Percentiles rank a stretch among this genome's conserved stretches.
phyloP scores from a whole-genome alignment of 2,329 filamentous ascomycete genomes.

The Trichoderma citrinoviride region DNA sequence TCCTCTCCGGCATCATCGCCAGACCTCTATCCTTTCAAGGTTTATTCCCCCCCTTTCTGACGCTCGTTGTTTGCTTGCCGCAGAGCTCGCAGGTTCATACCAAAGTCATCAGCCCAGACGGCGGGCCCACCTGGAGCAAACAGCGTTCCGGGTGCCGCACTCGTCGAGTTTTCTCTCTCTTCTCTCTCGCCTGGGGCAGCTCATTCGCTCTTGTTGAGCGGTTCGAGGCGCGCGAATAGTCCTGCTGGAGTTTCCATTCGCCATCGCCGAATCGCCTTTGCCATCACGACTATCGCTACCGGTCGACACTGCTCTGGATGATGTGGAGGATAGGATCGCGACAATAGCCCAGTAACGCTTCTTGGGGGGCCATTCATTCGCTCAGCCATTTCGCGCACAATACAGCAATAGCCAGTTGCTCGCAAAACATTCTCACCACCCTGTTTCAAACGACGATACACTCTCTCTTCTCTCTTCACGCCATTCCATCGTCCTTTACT shows the following conservation, averaged over 20 bases:
- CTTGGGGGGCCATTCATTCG: conserved; percentile 12
- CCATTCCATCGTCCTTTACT: neutral
- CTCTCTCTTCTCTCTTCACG: neutral
- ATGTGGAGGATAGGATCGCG: conserved; percentile 14
- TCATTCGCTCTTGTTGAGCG: neutral
- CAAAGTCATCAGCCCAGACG: conserved; percentile 10
- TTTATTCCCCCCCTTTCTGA: neutral
- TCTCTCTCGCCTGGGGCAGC: neutral
- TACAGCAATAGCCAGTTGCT: neutral
- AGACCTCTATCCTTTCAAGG: neutral
- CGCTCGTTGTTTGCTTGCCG: conserved; percentile 8
- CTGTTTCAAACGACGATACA: neutral
- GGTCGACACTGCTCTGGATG: neutral
- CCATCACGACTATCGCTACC: neutral
- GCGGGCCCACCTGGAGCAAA: conserved; percentile 19
- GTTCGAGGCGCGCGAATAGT: neutral
- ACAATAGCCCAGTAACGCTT: conserved; percentile 2
- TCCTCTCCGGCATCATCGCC: conserved; percentile 7
- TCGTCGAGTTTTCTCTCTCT: neutral
- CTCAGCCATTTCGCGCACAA: conserved; percentile 9
- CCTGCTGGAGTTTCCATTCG: neutral
- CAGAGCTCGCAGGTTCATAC: neutral
- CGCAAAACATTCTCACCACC: too few relatives aligned
- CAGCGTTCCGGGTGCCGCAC: neutral
- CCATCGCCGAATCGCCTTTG: neutral